Evolutionary conservation across 1,284 basidiomycete species (phyloP).

Genomic region (Athelia psychrophila): DNA sequence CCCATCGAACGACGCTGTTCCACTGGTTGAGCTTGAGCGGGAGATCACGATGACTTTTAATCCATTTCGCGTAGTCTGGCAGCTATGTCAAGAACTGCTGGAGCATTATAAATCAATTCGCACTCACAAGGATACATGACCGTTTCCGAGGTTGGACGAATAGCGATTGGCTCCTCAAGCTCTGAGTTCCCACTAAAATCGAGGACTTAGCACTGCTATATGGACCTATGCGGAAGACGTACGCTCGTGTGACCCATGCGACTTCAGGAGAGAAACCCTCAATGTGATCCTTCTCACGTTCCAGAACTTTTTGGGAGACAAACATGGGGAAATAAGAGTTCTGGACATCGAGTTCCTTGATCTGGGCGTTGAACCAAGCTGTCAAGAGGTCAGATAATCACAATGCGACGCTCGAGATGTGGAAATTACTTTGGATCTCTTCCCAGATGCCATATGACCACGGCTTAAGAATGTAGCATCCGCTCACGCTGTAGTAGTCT

Average conservation of each 20-base stretch:
- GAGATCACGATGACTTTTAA: constrained; percentile 95
- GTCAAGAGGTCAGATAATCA: constrained; percentile 4
- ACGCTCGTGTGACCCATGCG: constrained; percentile 98
- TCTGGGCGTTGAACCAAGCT: constrained; percentile 92
- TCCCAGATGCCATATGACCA: constrained; percentile 99
- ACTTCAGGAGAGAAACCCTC: constrained; percentile 99
- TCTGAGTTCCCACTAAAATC: constrained; percentile 79
- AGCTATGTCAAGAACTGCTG: constrained; percentile 2
- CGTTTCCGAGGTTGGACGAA: constrained; percentile 97
- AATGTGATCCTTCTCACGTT: constrained; percentile 98
- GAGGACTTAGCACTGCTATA: constrained; percentile 1
- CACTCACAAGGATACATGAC: constrained; percentile 94
- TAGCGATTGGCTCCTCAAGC: constrained; percentile 95
- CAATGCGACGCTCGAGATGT: neutral
- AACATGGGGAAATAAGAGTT: constrained; percentile 99
- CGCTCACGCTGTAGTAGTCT: constrained; percentile 98
- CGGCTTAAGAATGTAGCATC: constrained; percentile 98
- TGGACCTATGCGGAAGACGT: constrained; percentile 30
- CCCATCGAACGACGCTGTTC: constrained; percentile 99
- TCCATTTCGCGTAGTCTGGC: constrained; percentile 94
- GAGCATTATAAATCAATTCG: neutral
- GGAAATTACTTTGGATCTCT: constrained; percentile 76
- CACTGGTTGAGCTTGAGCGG: constrained; percentile 98
- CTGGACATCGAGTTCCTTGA: constrained; percentile 94
- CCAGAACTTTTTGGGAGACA: constrained; percentile 89